Evolutionary conservation across 768 basidiomycete genomes (phyloP).

Genomic region (Tricholoma terreum): DNA sequence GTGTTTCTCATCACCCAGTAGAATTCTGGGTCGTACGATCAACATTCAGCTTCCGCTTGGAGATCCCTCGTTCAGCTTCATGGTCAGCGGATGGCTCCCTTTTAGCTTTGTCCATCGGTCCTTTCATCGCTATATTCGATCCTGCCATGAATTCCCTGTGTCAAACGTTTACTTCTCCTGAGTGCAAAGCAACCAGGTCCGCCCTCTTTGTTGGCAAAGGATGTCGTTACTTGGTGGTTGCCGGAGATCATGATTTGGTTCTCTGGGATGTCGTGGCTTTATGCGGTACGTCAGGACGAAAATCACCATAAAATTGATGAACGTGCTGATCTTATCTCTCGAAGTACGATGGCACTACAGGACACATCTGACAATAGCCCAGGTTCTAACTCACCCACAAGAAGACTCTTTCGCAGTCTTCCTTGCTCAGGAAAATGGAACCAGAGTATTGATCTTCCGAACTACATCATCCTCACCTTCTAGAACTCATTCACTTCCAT

Average conservation of each 20-base stretch:
- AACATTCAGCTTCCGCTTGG: slow-evolving; percentile 64
- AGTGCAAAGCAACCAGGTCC: slow-evolving; percentile 41
- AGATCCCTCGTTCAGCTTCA: slow-evolving; percentile 58
- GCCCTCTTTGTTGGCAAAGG: slow-evolving; percentile 66
- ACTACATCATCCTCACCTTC: slow-evolving; percentile 42
- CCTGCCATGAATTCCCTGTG: slow-evolving; percentile 56
- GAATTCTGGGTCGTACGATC: slow-evolving; percentile 83
- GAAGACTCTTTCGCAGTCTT: slow-evolving; percentile 62
- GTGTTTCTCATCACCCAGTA: slow-evolving; percentile 21
- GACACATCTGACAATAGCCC: slow-evolving; percentile 34
- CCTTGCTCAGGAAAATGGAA: slow-evolving; percentile 30
- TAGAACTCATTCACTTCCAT: slow-evolving; percentile 51
- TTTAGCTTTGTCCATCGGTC: slow-evolving; percentile 67
- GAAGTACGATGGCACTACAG: slow-evolving; percentile 61
- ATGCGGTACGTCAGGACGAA: slow-evolving; percentile 44
- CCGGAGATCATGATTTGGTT: slow-evolving; percentile 46
- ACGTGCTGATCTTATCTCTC: neutral
- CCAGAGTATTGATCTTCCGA: slow-evolving; percentile 48
- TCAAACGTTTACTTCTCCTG: slow-evolving; percentile 57
- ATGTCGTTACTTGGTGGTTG: slow-evolving; percentile 68
- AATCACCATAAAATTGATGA: neutral
- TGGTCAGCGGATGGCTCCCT: slow-evolving; percentile 90
- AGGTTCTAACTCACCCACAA: slow-evolving; percentile 52
- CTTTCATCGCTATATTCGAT: slow-evolving; percentile 73
- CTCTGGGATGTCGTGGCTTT: slow-evolving; percentile 73